A percentile compares a stretch with the other conserved stretches of the same genome.
These are phyloP conservation scores for Ilex paraguariensis DNA, from an alignment of 305 asterid genomes.

Conservation along the genomic window DNA sequence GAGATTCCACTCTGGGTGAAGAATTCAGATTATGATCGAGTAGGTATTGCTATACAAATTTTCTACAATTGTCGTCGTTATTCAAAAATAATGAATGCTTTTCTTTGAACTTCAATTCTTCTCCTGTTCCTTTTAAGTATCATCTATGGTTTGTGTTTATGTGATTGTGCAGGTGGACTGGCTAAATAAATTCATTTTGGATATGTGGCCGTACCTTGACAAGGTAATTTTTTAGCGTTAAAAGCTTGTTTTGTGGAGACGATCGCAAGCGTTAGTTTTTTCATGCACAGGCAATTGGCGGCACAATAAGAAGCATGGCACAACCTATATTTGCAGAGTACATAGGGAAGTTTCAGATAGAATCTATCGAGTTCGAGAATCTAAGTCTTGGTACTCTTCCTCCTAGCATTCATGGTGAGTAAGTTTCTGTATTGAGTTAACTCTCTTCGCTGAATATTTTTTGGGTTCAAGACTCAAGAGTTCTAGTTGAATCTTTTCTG, in stretches of 20 bases:
- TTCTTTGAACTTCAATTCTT: constrained; percentile 1
- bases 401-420: constrained; percentile 72
- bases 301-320: constrained; percentile 53
- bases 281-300: constrained; percentile 55
- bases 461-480: no score
- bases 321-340: constrained; percentile 72
- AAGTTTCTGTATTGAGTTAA: constrained; percentile 8
- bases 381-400: constrained; percentile 75
- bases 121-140: neutral
- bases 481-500: no score
- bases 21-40: constrained; percentile 84
- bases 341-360: constrained; percentile 58
- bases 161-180: constrained; percentile 63
- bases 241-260: neutral
- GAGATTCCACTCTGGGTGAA: constrained; percentile 88
- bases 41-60: constrained; percentile 19
- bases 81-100: neutral
- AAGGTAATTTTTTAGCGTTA: constrained; percentile 39
- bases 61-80: neutral
- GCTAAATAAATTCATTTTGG: constrained; percentile 58
- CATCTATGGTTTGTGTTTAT: constrained; percentile 5
- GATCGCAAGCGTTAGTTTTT: neutral
- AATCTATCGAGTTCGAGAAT: constrained; percentile 62
- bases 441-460: neutral
- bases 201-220: constrained; percentile 79